phyloP scores from a whole-genome alignment of 768 basidiomycete genomes.

The Mycena pura region DNA sequence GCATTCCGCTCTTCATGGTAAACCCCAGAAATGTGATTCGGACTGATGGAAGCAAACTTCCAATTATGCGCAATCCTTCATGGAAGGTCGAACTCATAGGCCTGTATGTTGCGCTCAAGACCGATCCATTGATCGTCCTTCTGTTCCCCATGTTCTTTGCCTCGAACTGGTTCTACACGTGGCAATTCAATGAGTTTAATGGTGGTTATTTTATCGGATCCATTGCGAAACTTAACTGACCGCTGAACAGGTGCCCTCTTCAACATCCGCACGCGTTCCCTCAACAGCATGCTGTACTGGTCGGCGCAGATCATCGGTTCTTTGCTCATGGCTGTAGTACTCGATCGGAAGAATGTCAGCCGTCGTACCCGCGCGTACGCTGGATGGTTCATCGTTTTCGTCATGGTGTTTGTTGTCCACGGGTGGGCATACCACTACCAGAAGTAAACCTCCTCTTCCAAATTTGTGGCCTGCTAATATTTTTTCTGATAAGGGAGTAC shows the following conservation, averaged over 20 bases:
- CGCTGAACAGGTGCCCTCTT: slow-evolving; percentile 58
- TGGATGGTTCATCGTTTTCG: slow-evolving; percentile 68
- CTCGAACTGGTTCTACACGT: slow-evolving; percentile 87
- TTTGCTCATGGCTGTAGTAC: slow-evolving; percentile 68
- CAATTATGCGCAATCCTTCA: slow-evolving; percentile 67
- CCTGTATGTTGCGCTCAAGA: slow-evolving; percentile 69
- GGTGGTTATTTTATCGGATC: slow-evolving; percentile 29
- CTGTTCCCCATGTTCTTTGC: slow-evolving; percentile 89
- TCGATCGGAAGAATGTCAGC: slow-evolving; percentile 61
- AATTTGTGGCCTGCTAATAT: neutral
- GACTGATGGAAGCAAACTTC: slow-evolving; percentile 75
- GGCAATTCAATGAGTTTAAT: slow-evolving; percentile 87
- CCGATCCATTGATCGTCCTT: slow-evolving; percentile 74
- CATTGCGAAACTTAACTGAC: neutral
- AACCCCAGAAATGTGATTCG: slow-evolving; percentile 76
- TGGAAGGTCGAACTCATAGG: slow-evolving; percentile 80
- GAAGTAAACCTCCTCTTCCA: slow-evolving; percentile 50
- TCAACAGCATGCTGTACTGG: slow-evolving; percentile 87
- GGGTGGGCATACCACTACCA: slow-evolving; percentile 83
- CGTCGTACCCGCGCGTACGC: slow-evolving; percentile 76
- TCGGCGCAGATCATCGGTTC: slow-evolving; percentile 79
- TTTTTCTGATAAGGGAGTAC: slow-evolving; percentile 50
- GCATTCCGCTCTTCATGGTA: slow-evolving; percentile 73
- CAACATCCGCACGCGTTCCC: slow-evolving; percentile 76
- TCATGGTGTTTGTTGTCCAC: slow-evolving; percentile 72